A percentile compares a stretch with the other conserved stretches of the same genome.
Conservation (phyloP, 345 rosid genomes). For the Fremontodendron californicum region DNA sequence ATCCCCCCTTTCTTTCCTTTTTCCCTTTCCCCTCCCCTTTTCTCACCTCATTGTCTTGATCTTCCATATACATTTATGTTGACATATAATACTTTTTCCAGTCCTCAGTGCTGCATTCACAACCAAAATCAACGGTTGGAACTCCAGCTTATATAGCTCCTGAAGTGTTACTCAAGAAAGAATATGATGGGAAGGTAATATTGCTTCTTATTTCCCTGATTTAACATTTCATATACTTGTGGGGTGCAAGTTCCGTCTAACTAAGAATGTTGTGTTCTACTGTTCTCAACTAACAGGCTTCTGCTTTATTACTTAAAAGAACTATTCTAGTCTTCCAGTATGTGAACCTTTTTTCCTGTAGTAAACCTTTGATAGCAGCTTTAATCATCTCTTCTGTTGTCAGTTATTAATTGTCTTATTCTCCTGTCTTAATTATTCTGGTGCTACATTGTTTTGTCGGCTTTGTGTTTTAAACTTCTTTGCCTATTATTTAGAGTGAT, state of each 20-base stretch:
- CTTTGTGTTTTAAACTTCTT: neutral
- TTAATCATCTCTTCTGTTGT: neutral
- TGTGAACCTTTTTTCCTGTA: neutral
- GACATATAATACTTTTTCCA: slow-evolving; percentile 26
- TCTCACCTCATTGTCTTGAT: neutral
- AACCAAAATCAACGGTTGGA: slow-evolving; percentile 96
- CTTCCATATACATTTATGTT: slow-evolving; percentile 2
- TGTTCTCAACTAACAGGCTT: neutral
- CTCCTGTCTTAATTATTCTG: neutral
- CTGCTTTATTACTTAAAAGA: neutral
- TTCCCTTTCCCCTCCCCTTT: neutral
- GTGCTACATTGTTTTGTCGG: neutral
- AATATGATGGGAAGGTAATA: slow-evolving; percentile 96
- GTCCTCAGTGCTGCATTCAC: slow-evolving; percentile 96
- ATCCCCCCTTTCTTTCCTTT: neutral
- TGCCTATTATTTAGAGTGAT: neutral
- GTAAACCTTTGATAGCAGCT: neutral
- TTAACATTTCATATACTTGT: neutral
- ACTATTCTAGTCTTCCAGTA: neutral
- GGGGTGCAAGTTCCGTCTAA: neutral
- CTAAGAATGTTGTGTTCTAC: neutral
- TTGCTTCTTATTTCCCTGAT: slow-evolving; percentile 4
- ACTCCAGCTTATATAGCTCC: slow-evolving; percentile 99
- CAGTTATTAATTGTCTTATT: neutral
- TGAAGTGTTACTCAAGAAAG: slow-evolving; percentile 93